phyloP scores from a whole-genome alignment of 306 rosid species.

The Begonia masoniana region DNA sequence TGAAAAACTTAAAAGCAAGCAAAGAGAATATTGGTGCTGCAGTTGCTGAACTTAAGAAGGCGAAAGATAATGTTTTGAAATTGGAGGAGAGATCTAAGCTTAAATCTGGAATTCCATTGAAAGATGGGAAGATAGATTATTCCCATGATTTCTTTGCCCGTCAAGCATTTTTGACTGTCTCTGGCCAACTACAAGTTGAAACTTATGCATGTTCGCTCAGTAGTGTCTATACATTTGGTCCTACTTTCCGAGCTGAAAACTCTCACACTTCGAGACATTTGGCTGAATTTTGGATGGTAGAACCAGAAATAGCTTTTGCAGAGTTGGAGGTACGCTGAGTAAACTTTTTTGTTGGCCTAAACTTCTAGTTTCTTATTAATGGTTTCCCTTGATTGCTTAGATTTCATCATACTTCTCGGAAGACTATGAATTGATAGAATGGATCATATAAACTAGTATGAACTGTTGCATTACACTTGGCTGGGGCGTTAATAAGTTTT shows the following conservation, averaged over 20 bases:
- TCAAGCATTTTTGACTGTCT: slow-evolving; percentile 93
- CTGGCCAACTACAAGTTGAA: slow-evolving; percentile 97
- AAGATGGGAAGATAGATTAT: slow-evolving; percentile 86
- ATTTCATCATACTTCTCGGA: too few species aligned
- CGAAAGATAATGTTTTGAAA: slow-evolving; percentile 48
- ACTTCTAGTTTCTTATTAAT: too few species aligned
- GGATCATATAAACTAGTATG: too few species aligned
- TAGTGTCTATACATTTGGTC: slow-evolving; percentile 93
- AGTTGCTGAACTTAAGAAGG: slow-evolving; percentile 55
- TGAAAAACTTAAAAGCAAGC: slow-evolving; percentile 60
- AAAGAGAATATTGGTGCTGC: slow-evolving; percentile 50
- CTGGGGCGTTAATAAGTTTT: too few species aligned
- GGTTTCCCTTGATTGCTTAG: too few species aligned
- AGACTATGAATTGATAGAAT: too few species aligned
- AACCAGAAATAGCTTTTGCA: slow-evolving; percentile 96
- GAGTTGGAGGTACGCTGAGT: slow-evolving; percentile 51
- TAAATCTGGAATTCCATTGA: slow-evolving; percentile 66
- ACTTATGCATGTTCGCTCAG: slow-evolving; percentile 75
- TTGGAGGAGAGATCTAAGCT: slow-evolving; percentile 82
- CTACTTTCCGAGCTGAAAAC: slow-evolving; percentile 93
- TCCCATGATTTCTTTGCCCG: slow-evolving; percentile 83
- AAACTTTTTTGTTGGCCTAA: not conserved
- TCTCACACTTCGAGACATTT: slow-evolving; percentile 96
- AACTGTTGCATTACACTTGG: too few species aligned
- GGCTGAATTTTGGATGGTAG: slow-evolving; percentile 99